Percentiles rank a stretch among this genome's conserved stretches.
phyloP scores from a whole-genome alignment of 2,329 filamentous ascomycete genomes.

The Immersiporthe knoxdaviesiana region DNA sequence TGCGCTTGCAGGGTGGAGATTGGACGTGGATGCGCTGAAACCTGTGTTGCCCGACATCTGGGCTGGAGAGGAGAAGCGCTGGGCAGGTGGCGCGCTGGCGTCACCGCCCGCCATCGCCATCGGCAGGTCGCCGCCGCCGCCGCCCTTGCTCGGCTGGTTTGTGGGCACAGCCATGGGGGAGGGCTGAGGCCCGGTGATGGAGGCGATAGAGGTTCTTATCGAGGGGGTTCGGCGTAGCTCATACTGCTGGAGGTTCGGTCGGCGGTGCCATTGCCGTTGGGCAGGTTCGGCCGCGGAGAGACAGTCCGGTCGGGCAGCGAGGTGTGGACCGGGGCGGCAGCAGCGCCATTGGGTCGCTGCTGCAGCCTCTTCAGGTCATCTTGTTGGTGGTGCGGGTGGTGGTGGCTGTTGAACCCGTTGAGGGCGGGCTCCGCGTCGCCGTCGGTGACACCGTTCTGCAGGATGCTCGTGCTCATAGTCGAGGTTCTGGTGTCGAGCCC shows the following conservation, averaged over 20 bases:
- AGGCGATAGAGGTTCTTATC: slow-evolving; percentile 40
- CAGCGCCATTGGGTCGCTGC: slow-evolving; percentile 33
- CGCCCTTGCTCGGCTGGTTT: slow-evolving; percentile 36
- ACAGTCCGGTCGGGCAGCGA: slow-evolving; percentile 37
- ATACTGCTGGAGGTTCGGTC: slow-evolving; percentile 35
- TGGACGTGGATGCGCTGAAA: slow-evolving; percentile 45
- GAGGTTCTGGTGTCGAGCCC: slow-evolving; percentile 42
- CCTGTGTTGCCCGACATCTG: slow-evolving; percentile 49
- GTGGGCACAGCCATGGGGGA: slow-evolving; percentile 39
- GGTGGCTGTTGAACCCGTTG: slow-evolving; percentile 39
- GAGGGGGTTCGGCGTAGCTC: slow-evolving; percentile 37
- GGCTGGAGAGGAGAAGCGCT: slow-evolving; percentile 69
- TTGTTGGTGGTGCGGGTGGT: slow-evolving; percentile 37
- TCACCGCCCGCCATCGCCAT: slow-evolving; percentile 33
- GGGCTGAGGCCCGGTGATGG: slow-evolving; percentile 38
- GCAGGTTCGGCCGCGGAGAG: slow-evolving; percentile 25
- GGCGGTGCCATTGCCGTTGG: slow-evolving; percentile 32
- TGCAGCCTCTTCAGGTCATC: slow-evolving; percentile 32
- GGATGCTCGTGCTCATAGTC: slow-evolving; percentile 55
- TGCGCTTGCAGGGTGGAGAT: slow-evolving; percentile 57
- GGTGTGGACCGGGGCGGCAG: slow-evolving; percentile 30
- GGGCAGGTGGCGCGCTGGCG: slow-evolving; percentile 39
- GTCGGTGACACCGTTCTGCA: slow-evolving; percentile 58
- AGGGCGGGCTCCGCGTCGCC: slow-evolving; percentile 30
- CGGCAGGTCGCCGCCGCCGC: slow-evolving; percentile 32